phyloP scores from a whole-genome alignment of 202 grass and related monocot genomes.

The Alloteropsis angusta region DNA sequence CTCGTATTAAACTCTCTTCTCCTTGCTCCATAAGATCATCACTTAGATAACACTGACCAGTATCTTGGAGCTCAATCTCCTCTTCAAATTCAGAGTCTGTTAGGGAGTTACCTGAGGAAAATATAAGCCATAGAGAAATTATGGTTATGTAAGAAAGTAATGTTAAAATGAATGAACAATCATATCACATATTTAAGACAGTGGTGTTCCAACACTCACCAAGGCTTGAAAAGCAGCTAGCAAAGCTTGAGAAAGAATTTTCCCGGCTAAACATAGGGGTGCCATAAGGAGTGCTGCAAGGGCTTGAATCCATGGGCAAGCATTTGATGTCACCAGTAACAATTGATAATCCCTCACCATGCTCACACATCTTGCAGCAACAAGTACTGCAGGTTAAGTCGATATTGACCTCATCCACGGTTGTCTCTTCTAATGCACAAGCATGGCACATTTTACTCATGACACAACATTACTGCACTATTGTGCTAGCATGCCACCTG shows the following conservation, averaged over 20 bases:
- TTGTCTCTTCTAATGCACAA: constrained; percentile 39
- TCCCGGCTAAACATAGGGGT: constrained; percentile 48
- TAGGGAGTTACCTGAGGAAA: constrained; percentile 34
- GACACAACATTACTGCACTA: constrained; percentile 24
- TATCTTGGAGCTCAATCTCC: constrained; percentile 29
- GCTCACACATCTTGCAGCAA: constrained; percentile 13
- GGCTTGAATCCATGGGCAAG: constrained; percentile 21
- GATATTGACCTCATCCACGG: constrained; percentile 16
- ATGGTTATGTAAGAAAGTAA: constrained; percentile 5
- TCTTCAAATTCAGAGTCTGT: constrained; percentile 44
- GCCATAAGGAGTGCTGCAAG: constrained; percentile 39
- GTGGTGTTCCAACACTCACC: constrained; percentile 31
- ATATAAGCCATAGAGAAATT: constrained; percentile 21
- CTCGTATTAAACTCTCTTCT: constrained; percentile 6
- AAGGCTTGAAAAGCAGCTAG: constrained; percentile 63
- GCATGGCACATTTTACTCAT: constrained; percentile 63
- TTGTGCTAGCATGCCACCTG: constrained; percentile 25
- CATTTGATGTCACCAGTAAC: constrained; percentile 20
- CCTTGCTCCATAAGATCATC: constrained; percentile 12
- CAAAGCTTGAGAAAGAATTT: constrained; percentile 59
- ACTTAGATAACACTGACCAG: constrained; percentile 26
- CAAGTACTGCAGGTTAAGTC: constrained; percentile 31
- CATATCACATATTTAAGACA: constrained; percentile 18
- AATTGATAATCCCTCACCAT: constrained; percentile 26
- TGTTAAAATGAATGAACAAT: not conserved